Evolutionary conservation across 176 grass and related monocot genomes (phyloP), one percentile per base, ranked within the genome.

Genomic region (Oryza rufipogon): DNA sequence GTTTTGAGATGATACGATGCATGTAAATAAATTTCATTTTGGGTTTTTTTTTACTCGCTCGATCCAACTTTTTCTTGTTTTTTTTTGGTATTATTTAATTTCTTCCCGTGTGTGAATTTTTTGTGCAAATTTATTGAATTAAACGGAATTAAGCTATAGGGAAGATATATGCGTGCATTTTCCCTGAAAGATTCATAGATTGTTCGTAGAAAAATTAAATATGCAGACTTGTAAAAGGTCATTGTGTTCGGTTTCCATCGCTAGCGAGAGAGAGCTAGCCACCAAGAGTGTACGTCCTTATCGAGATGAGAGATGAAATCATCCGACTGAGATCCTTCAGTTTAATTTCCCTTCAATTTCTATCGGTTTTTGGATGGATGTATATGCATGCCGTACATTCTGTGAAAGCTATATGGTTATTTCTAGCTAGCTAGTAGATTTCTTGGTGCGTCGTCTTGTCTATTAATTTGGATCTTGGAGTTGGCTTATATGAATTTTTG

Each of bases 261-360:
- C 88, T 86, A 75, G 73, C 38, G 28, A 28, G 28, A 28, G 28
- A 28, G 11, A 71, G 69, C 48, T 11, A 66, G 41, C 75, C 41
- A 82, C 22, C 33, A 65, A 48, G 54, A 84, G 75, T 48, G 68
- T 46, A 63, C 49, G 84, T 86, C 88, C 74, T 70, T 87, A 49
- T 87, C 89, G 10, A 87, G 84, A 87, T 83, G 70, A 90, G 70
- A 90, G 75, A 90, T 79, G 80, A 86, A 79, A 58, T 47, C 79
- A 80, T 64, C 63, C 2, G 64, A 90, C 75, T 64, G 28, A 28
- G 36, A 38, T 38, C 75, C 44, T 69, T 60, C 52, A 49, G 39
- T 69, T 2, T 28, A 28, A 28, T 58, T 45, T 8, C 6, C 80
- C 74, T 75, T 70, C 46, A 41, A 23, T 78, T 79, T 47, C 88